phyloP scores from a whole-genome alignment of 495 filamentous ascomycete genomes.

The Penicillium turbatum region DNA sequence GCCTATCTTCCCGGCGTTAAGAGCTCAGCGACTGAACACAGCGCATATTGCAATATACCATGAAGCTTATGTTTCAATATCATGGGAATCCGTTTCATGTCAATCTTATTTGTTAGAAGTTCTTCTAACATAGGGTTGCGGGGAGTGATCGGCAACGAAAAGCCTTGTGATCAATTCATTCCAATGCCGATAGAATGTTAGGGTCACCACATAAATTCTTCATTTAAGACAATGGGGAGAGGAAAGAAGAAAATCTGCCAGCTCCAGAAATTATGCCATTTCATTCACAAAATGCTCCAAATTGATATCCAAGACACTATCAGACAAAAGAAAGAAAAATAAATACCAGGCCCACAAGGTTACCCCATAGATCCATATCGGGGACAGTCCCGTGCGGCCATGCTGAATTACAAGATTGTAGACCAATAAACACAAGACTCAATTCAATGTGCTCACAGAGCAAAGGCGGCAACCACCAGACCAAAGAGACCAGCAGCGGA shows the following conservation, averaged over 20 bases:
- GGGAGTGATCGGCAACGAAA: no score
- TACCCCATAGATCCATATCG: constrained; percentile 1
- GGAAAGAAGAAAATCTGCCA: not conserved
- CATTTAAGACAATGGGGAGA: not conserved
- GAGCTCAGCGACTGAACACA: no score
- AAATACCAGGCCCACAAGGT: not conserved
- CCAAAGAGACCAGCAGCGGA: constrained; percentile 39
- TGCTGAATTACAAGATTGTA: not conserved
- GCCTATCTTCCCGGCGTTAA: no score
- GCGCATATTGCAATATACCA: no score
- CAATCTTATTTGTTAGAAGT: no score
- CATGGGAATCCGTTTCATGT: no score
- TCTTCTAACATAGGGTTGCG: no score
- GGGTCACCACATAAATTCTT: no score
- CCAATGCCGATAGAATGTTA: no score
- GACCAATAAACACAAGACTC: not conserved
- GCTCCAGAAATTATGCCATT: not conserved
- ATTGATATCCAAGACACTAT: constrained; percentile 14
- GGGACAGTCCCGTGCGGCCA: not conserved
- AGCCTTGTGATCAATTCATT: not conserved
- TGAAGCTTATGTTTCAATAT: no score
- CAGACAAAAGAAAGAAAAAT: constrained; percentile 15
- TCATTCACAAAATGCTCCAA: constrained; percentile 12
- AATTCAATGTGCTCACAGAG: constrained; percentile 26
- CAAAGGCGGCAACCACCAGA: constrained; percentile 35